These are phyloP conservation scores for Candida maesae DNA, from an alignment of 805 yeast genomes.

Conservation along the genomic window DNA sequence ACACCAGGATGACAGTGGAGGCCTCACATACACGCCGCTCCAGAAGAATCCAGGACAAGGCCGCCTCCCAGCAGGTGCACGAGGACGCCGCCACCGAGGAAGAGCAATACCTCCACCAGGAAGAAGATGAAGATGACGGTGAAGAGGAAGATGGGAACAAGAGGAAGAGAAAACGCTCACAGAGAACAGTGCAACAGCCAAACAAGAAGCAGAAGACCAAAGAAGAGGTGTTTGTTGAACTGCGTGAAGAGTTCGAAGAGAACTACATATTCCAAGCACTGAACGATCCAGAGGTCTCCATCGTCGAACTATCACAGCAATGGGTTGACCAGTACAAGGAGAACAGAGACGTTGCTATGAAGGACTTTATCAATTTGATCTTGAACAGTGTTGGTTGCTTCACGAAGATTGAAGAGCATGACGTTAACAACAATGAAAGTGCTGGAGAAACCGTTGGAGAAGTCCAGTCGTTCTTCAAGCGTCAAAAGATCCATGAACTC, in stretches of 20 bases:
- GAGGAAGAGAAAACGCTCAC: slow-evolving; percentile 17
- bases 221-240: slow-evolving; percentile 30
- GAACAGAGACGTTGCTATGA: slow-evolving; percentile 45
- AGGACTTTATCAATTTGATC: slow-evolving; percentile 62
- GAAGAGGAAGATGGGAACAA: slow-evolving; percentile 15
- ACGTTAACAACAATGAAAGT: slow-evolving; percentile 63
- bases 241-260: slow-evolving; percentile 41
- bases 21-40: slow-evolving; percentile 21
- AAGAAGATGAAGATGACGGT: slow-evolving; percentile 20
- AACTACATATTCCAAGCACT: slow-evolving; percentile 49
- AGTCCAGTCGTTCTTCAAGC: slow-evolving; percentile 56
- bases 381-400: slow-evolving; percentile 72
- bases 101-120: slow-evolving; percentile 23
- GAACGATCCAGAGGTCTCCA: slow-evolving; percentile 44
- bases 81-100: slow-evolving; percentile 22
- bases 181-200: not conserved
- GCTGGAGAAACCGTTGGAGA: slow-evolving; percentile 74
- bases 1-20: slow-evolving; percentile 10
- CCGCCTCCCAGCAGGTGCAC: slow-evolving; percentile 19
- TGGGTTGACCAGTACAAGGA: slow-evolving; percentile 54
- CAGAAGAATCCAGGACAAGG: slow-evolving; percentile 17
- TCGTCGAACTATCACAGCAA: slow-evolving; percentile 47
- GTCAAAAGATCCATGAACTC: slow-evolving; percentile 64
- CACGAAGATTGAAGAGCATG: slow-evolving; percentile 67
- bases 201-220: slow-evolving; percentile 11